Percentiles rank a stretch among this genome's conserved stretches.
These are phyloP conservation scores for Plasmodium inui DNA, from an alignment of 169 alveolate species.

Conservation along the genomic window DNA sequence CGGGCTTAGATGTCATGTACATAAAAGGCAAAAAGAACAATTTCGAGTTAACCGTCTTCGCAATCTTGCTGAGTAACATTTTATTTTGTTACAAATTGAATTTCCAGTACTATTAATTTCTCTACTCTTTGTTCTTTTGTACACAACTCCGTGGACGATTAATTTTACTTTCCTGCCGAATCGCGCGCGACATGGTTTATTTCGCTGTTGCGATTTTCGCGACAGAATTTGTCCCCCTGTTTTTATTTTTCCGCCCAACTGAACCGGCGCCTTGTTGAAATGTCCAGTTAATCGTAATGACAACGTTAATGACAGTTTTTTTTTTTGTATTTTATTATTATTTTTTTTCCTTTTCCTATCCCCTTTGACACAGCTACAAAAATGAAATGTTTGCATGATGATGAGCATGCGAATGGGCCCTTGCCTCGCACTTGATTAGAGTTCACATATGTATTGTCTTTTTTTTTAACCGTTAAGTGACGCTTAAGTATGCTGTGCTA, in stretches of 20 bases:
- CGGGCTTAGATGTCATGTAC: constrained; percentile 70
- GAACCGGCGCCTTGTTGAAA: neutral
- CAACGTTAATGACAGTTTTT: neutral
- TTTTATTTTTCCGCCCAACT: neutral
- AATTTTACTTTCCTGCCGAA: neutral
- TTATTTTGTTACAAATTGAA: constrained; percentile 62
- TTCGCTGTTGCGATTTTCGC: neutral
- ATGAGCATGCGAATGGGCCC: neutral
- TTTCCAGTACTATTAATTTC: constrained; percentile 48
- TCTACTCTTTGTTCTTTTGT: neutral
- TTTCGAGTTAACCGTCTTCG: constrained; percentile 50
- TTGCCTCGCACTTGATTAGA: neutral
- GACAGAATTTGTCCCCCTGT: neutral
- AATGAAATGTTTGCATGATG: neutral
- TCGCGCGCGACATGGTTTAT: neutral
- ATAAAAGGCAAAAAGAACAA: constrained; percentile 6
- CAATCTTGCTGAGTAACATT: constrained; percentile 31
- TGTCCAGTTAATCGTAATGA: neutral
- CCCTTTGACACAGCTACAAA: neutral
- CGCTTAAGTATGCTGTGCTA: neutral
- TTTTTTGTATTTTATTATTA: no score
- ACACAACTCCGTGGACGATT: neutral
- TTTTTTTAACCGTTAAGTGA: constrained; percentile 10
- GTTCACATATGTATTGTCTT: neutral
- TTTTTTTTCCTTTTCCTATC: neutral